Base-by-base conservation (phyloP, 805 yeast species). In the Hanseniaspora valbyensis region DNA sequence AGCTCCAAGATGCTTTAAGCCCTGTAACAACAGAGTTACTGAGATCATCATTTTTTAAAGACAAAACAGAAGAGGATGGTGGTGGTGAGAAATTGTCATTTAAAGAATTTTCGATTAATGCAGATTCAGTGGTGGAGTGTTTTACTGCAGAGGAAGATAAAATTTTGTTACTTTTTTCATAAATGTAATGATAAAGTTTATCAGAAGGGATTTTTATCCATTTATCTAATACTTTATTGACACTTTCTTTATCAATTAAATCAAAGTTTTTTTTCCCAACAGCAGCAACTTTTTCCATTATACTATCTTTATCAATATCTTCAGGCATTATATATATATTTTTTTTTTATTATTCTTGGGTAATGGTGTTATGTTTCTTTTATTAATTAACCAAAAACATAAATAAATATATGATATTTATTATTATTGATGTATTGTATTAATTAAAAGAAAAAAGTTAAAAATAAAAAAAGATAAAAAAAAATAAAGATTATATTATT, bases 141-240 rank as follows among this genome's bases (percentile, higher is more conserved):
- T 28, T 28, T 28, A 8, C 12, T 28, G 12, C 30, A 28, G 30
- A 28, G 12, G 30, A 8, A 28, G 30, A 28, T 28, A 28, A 28
- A 28, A 22, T 22, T 22, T 37, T 14, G 28, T 37, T 22, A 8
- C 41, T n/a, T 38, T 38, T 29, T 5, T 38, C 33, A n/a, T n/a
- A 22, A n/a, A 41, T 24, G 18, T 45, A 45, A 9, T 30, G 25
- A 16, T 38, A 45, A 2, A 39, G 4, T 32, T 45, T 45, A 37
- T 24, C 34, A 29, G 43, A 45, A 7, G 50, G 50, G 2, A 28
- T 25, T 25, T 38, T 45, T 16, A 45, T 16, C 50, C 43, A 45
- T 18, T 45, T 45, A 18, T 45, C 44, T 16, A 45, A 24, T 5
- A 34, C 18, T 33, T 16, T 30, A 4, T 24, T 3, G 7, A 29